Evolutionary conservation across 1,284 basidiomycete species (phyloP).

Genomic region (Puccinia novopanici): DNA sequence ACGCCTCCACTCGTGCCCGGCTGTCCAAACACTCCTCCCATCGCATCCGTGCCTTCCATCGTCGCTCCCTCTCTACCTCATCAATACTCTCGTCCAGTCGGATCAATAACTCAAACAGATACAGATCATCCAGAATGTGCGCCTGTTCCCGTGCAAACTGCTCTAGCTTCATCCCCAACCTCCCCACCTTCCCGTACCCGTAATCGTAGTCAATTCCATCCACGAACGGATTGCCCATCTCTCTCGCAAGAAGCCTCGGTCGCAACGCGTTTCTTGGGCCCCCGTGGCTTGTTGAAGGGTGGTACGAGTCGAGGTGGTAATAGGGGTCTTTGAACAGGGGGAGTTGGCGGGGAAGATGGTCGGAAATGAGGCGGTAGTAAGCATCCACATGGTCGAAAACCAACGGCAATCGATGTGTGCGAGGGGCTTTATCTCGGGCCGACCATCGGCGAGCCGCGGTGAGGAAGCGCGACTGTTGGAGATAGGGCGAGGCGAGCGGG

Average conservation of each 20-base stretch:
- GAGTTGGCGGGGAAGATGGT: conserved; percentile 26
- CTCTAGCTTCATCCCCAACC: neutral
- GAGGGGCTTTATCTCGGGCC: conserved; percentile 8
- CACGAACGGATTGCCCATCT: conserved; percentile 31
- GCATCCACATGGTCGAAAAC: conserved; percentile 26
- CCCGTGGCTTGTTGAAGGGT: neutral
- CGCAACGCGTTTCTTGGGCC: neutral
- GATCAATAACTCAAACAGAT: conserved; percentile 34
- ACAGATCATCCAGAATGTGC: conserved; percentile 33
- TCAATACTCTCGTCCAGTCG: conserved; percentile 22
- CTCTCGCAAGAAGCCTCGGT: neutral
- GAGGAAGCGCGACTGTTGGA: conserved; percentile 29
- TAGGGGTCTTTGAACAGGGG: conserved; percentile 36
- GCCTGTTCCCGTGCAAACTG: conserved; percentile 28
- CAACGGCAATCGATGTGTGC: neutral
- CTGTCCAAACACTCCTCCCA: conserved; percentile 35
- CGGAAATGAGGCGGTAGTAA: conserved; percentile 17
- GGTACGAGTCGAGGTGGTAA: neutral
- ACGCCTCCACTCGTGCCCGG: neutral
- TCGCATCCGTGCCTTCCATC: conserved; percentile 28
- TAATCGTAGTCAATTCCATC: conserved; percentile 43
- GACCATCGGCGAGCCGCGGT: conserved; percentile 12
- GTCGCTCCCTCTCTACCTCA: conserved; percentile 25
- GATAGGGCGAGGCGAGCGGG: conserved; percentile 20
- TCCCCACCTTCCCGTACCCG: conserved; percentile 30